Evolutionary conservation across 1,139 yeast species (phyloP).

Genomic region (Torulaspora globosa): DNA sequence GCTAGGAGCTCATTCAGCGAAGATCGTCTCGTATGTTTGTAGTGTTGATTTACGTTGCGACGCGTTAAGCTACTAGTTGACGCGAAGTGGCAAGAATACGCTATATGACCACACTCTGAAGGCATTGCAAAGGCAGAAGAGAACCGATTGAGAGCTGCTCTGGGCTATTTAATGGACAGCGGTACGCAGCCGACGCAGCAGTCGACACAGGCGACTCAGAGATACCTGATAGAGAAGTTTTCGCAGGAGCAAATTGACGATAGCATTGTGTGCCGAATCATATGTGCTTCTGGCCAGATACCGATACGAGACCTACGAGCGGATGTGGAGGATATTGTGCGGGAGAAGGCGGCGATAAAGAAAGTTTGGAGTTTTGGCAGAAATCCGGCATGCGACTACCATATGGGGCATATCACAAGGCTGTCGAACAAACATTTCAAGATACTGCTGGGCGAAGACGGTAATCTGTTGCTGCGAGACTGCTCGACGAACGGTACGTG

Average conservation of each 20-base stretch:
- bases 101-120: not conserved
- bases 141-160: conserved; percentile 1
- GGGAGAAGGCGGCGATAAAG: conserved; percentile 29
- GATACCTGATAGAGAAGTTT: conserved; percentile 39
- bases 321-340: conserved; percentile 35
- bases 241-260: conserved; percentile 41
- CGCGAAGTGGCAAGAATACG: conserved; percentile 6
- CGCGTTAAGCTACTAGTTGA: conserved; percentile 4
- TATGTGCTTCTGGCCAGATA: conserved; percentile 66
- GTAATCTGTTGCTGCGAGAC: conserved; percentile 62
- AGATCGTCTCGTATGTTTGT: not conserved
- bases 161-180: conserved; percentile 19
- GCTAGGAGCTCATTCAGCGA: not conserved
- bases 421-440: conserved; percentile 76
- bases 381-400: conserved; percentile 58
- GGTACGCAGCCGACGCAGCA: conserved; percentile 54
- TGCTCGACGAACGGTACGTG: conserved; percentile 87
- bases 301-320: conserved; percentile 44
- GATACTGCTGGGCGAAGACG: conserved; percentile 54
- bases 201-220: conserved; percentile 57
- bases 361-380: conserved; percentile 78
- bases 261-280: conserved; percentile 50
- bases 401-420: conserved; percentile 60
- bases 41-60: not conserved
- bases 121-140: not conserved